Percentiles rank a stretch among this genome's conserved stretches.
phyloP scores from a whole-genome alignment of 2,329 filamentous ascomycete species.

The Talaromyces albobiverticillius region DNA sequence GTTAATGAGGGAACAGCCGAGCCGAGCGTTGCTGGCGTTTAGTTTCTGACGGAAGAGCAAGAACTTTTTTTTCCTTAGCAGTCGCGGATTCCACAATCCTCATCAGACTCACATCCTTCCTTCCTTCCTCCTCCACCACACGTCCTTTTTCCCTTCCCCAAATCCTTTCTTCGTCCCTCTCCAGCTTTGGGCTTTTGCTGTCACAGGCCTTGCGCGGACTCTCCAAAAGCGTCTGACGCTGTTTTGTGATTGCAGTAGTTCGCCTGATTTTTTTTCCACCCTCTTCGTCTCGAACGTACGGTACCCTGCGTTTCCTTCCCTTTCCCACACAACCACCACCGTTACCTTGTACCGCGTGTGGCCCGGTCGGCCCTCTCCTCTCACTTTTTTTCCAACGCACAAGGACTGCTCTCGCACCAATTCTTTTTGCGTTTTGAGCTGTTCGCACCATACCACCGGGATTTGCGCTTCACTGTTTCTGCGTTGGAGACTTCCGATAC shows the following conservation, averaged over 20 bases:
- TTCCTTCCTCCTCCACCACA: slow-evolving; percentile 7
- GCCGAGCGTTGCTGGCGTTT: not conserved
- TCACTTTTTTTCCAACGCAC: not conserved
- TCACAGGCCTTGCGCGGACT: not conserved
- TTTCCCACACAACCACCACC: not conserved
- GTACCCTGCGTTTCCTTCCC: not conserved
- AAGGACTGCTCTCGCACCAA: not conserved
- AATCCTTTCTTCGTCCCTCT: slow-evolving; percentile 18
- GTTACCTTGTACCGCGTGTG: slow-evolving; percentile 1
- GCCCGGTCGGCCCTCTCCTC: not conserved
- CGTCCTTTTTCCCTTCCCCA: slow-evolving; percentile 17
- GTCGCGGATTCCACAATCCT: slow-evolving; percentile 17
- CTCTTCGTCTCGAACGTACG: slow-evolving; percentile 1
- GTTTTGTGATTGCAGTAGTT: slow-evolving; percentile 7
- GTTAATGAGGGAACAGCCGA: slow-evolving; percentile 3
- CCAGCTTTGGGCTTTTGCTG: slow-evolving; percentile 20
- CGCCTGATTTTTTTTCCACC: slow-evolving; percentile 6
- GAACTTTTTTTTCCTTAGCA: slow-evolving; percentile 18
- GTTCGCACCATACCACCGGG: not conserved
- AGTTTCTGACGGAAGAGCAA: not conserved
- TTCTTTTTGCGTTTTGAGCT: not conserved
- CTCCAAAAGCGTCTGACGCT: not conserved
- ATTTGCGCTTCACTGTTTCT: slow-evolving; percentile 3
- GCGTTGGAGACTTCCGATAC: slow-evolving; percentile 1
- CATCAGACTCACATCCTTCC: not conserved